Percentiles rank a stretch among this genome's conserved stretches.
Conservation (phyloP, 768 basidiomycete species). For the Suillus subaureus region DNA sequence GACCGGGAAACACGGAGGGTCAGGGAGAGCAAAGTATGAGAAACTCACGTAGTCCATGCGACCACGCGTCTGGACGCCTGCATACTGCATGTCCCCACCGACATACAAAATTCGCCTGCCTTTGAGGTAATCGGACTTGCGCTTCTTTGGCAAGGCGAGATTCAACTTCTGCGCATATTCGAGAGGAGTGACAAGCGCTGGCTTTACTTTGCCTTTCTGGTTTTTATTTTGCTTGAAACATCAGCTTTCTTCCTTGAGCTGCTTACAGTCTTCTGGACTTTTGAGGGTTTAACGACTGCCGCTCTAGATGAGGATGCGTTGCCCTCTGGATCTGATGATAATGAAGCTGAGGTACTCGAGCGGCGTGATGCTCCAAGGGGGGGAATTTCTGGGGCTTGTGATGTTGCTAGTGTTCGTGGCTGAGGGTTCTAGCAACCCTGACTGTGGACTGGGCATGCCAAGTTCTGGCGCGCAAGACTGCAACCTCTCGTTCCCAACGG, state of each 20-base stretch:
- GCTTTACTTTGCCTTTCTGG: slow-evolving; percentile 44
- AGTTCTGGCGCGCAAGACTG: neutral
- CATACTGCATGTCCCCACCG: slow-evolving; percentile 58
- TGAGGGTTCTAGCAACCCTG: neutral
- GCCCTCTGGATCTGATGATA: slow-evolving; percentile 3
- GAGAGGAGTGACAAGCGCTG: slow-evolving; percentile 45
- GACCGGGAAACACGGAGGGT: slow-evolving; percentile 1
- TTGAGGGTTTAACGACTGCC: slow-evolving; percentile 1
- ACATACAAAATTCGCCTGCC: slow-evolving; percentile 61
- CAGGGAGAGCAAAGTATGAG: slow-evolving; percentile 2
- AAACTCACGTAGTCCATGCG: slow-evolving; percentile 65
- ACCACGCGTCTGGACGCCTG: slow-evolving; percentile 50
- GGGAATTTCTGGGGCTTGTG: slow-evolving; percentile 22
- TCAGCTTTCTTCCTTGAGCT: slow-evolving; percentile 21
- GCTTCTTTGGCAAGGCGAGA: slow-evolving; percentile 20
- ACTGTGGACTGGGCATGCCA: neutral
- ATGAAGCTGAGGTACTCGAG: neutral
- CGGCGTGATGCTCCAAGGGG: neutral
- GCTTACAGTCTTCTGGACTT: slow-evolving; percentile 24
- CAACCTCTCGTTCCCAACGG: neutral
- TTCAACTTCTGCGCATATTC: slow-evolving; percentile 54
- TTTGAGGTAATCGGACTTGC: slow-evolving; percentile 41
- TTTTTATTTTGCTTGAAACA: slow-evolving; percentile 9
- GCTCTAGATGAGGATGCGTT: slow-evolving; percentile 6
- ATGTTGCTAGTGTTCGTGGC: slow-evolving; percentile 17